Percentiles rank a stretch among this genome's conserved stretches.
phyloP scores from a whole-genome alignment of 805 yeast genomes.

The Wickerhamiella allomyrinae region DNA sequence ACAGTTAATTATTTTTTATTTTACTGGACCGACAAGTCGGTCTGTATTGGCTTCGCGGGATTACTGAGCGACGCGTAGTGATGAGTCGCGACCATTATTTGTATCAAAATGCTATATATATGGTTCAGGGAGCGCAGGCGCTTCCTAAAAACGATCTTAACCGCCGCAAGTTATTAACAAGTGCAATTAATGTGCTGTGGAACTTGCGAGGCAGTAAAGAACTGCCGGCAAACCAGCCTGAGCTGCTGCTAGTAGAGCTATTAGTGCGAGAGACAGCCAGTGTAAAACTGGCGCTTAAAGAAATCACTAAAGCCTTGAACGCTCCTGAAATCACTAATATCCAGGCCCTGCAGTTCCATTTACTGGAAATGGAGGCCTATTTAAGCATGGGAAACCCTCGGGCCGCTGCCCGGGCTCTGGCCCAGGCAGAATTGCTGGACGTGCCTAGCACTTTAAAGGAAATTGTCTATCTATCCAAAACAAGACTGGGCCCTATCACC shows the following conservation, averaged over 20 bases:
- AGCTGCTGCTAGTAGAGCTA: neutral
- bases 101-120: neutral
- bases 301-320: neutral
- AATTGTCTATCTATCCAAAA: neutral
- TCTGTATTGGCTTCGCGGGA: no score
- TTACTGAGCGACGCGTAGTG: no score
- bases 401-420: neutral
- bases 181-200: neutral
- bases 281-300: neutral
- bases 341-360: neutral
- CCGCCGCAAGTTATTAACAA: neutral
- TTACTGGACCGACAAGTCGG: no score
- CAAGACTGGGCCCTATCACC: neutral
- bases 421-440: neutral
- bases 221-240: neutral
- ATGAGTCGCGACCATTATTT: no score
- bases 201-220: no score
- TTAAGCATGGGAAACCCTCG: neutral
- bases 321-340: neutral
- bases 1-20: no score
- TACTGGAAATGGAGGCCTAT: slow-evolving; percentile 1
- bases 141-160: neutral
- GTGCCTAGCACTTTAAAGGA: neutral
- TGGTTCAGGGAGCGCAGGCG: neutral
- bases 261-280: neutral